Percentiles rank a stretch among this genome's conserved stretches.
phyloP scores from a whole-genome alignment of 306 rosid species.

The Prosopis cineraria region DNA sequence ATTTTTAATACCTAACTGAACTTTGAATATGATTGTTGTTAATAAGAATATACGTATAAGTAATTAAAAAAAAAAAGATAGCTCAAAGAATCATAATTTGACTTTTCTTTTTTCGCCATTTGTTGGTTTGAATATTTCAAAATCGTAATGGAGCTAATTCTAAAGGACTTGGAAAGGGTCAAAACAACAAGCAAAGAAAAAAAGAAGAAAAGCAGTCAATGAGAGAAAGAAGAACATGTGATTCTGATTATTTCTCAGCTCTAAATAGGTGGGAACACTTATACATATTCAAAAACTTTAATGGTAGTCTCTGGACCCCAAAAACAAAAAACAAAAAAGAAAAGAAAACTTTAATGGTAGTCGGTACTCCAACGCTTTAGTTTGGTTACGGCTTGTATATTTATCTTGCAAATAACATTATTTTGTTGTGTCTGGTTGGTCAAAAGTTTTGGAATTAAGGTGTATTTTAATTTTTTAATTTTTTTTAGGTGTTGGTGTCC shows the following conservation, averaged over 20 bases:
- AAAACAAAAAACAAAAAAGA: too few relatives aligned
- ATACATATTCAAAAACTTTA: neutral
- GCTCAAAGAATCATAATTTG: too few relatives aligned
- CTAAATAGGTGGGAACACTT: neutral
- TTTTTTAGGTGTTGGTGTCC: too few relatives aligned
- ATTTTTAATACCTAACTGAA: too few relatives aligned
- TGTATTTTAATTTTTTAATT: too few relatives aligned
- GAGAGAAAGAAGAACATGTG: neutral
- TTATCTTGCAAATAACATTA: neutral
- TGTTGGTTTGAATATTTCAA: neutral
- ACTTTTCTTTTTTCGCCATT: too few relatives aligned
- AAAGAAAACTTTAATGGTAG: neutral
- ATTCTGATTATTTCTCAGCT: neutral
- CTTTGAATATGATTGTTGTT: too few relatives aligned
- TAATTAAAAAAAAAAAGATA: too few relatives aligned
- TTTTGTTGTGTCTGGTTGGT: neutral
- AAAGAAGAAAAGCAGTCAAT: neutral
- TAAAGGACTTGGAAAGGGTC: neutral
- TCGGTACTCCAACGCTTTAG: neutral
- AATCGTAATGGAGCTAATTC: neutral
- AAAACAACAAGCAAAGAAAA: neutral
- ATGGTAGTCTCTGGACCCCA: too few relatives aligned
- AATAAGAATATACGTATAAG: too few relatives aligned
- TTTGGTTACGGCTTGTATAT: neutral
- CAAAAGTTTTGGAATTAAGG: too few relatives aligned